phyloP scores from a whole-genome alignment of 2,329 filamentous ascomycete species.

The Rhynchosporium graminicola region DNA sequence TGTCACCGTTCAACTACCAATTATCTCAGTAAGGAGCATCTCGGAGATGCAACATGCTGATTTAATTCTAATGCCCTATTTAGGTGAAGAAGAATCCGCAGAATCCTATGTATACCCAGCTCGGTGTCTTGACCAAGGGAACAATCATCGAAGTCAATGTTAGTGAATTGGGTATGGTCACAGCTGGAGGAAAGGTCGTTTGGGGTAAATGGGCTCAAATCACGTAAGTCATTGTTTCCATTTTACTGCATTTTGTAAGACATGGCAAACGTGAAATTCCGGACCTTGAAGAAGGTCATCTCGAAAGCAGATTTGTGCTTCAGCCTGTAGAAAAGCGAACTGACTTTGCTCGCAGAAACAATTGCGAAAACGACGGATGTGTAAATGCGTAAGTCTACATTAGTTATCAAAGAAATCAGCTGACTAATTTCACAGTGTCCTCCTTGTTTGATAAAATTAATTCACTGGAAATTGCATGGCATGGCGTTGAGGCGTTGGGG shows the following conservation, averaged over 20 bases:
- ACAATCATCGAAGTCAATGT: constrained; percentile 91
- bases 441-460: constrained; percentile 30
- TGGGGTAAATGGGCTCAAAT: constrained; percentile 83
- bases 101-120: constrained; percentile 87
- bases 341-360: constrained; percentile 12
- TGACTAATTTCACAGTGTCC: constrained; percentile 24
- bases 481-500: constrained; percentile 26
- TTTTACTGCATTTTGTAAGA: not conserved
- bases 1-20: constrained; percentile 85
- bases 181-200: constrained; percentile 87
- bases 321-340: not conserved
- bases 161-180: constrained; percentile 85
- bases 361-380: constrained; percentile 32
- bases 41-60: no score
- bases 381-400: constrained; percentile 30
- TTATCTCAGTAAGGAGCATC: constrained; percentile 53
- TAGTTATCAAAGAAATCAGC: no score
- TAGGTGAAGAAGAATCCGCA: constrained; percentile 76
- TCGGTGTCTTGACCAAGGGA: constrained; percentile 86
- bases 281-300: not conserved
- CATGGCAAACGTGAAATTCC: not conserved
- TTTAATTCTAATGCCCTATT: not conserved
- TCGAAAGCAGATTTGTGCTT: no score
- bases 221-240: constrained; percentile 32
- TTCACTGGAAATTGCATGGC: constrained; percentile 24